Conservation (phyloP, 148 eudicot genomes). For the Amaranthus palmeri region DNA sequence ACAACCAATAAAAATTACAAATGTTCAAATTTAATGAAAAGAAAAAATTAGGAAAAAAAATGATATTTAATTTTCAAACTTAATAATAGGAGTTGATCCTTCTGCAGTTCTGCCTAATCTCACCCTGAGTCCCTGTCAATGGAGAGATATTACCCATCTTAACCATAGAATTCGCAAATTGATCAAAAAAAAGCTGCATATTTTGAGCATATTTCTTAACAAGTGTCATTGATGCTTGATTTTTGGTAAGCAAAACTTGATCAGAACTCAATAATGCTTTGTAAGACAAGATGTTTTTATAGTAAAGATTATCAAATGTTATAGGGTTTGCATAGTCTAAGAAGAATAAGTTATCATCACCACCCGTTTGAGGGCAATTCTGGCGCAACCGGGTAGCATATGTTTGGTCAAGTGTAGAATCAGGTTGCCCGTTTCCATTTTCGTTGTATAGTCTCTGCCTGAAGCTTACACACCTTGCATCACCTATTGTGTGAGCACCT, state of each 20-base stretch:
- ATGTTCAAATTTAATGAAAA: no score
- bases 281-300: constrained; percentile 45
- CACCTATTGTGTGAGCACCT: constrained; percentile 93
- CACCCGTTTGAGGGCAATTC: constrained; percentile 71
- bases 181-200: constrained; percentile 54
- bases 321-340: constrained; percentile 44
- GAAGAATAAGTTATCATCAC: constrained; percentile 70
- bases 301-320: constrained; percentile 58
- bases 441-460: constrained; percentile 92
- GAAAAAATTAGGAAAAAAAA: no score
- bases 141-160: constrained; percentile 81
- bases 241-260: constrained; percentile 47
- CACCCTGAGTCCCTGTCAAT: constrained; percentile 56
- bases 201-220: constrained; percentile 65
- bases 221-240: constrained; percentile 32
- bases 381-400: constrained; percentile 54
- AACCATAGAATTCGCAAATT: constrained; percentile 70
- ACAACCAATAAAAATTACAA: no score
- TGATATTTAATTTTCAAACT: no score
- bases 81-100: constrained; percentile 30
- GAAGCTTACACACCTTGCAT: constrained; percentile 79
- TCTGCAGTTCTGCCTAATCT: constrained; percentile 74
- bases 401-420: constrained; percentile 39
- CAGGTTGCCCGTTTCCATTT: constrained; percentile 48
- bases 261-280: constrained; percentile 57